phyloP scores from a whole-genome alignment of 2,329 filamentous ascomycete species.

The Hortaea sp. region DNA sequence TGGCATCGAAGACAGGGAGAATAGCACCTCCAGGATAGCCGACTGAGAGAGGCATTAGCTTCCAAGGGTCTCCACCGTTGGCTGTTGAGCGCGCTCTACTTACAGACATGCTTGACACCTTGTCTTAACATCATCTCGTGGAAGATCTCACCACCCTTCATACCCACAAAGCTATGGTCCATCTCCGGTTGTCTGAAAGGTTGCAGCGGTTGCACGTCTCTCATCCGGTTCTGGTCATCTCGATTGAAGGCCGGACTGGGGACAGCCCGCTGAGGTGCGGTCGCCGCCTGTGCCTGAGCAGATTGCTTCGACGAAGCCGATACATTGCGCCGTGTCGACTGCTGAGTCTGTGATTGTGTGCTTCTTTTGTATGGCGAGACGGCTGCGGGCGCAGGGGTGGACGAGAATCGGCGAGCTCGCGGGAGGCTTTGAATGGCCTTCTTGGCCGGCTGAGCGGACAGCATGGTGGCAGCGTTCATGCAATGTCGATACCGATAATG shows the following conservation, averaged over 20 bases:
- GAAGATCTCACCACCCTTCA: constrained; percentile 92
- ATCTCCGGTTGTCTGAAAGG: constrained; percentile 39
- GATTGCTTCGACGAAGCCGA: constrained; percentile 33
- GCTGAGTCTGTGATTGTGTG: constrained; percentile 11
- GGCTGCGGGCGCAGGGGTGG: constrained; percentile 29
- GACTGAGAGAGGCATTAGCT: constrained; percentile 24
- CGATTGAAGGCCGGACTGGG: constrained; percentile 42
- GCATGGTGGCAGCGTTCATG: constrained; percentile 21
- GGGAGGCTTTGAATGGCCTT: constrained; percentile 29
- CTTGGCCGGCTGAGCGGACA: constrained; percentile 23
- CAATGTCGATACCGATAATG: neutral
- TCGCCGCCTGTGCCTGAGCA: constrained; percentile 33
- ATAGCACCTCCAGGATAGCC: constrained; percentile 89
- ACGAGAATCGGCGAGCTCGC: constrained; percentile 34
- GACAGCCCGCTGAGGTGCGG: constrained; percentile 28
- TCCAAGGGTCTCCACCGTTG: neutral
- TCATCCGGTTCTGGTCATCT: constrained; percentile 27
- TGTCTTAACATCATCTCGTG: constrained; percentile 98
- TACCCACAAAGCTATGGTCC: constrained; percentile 69
- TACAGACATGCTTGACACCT: constrained; percentile 87
- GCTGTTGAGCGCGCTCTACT: constrained; percentile 30
- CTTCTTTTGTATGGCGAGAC: constrained; percentile 33
- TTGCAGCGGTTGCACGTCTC: constrained; percentile 36
- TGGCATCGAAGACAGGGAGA: constrained; percentile 95
- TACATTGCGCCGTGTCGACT: constrained; percentile 21